Evolutionary conservation across 1,284 basidiomycete species (phyloP).

Genomic region (Kwoniella shivajii): DNA sequence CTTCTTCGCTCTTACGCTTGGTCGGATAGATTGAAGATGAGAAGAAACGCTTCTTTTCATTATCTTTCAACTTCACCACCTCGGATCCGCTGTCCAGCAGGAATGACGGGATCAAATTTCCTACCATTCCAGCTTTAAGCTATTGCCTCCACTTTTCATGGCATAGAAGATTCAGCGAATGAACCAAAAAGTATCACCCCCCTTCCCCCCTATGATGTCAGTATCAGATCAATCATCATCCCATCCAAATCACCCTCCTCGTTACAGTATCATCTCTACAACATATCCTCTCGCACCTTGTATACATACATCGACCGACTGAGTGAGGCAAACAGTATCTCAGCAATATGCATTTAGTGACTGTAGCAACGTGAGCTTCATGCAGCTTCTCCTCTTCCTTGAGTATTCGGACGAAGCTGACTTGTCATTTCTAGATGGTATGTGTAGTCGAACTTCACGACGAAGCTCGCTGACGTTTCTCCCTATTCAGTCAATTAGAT

Average conservation of each 20-base stretch:
- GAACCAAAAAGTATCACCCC: no score
- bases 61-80: no score
- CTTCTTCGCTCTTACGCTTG: background rate
- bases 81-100: no score
- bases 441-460: slow-evolving; percentile 1
- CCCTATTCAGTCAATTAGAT: slow-evolving; percentile 26
- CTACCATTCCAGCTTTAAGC: background rate
- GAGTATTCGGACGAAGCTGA: slow-evolving; percentile 2
- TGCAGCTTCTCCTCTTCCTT: background rate
- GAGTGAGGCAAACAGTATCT: background rate
- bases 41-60: no score
- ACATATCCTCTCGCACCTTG: no score
- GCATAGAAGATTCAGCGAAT: no score
- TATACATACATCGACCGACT: no score
- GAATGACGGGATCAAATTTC: slow-evolving; percentile 1
- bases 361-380: slow-evolving; percentile 52
- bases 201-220: background rate
- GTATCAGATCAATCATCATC: no score
- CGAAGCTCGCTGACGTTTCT: background rate
- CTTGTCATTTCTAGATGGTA: slow-evolving; percentile 23
- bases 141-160: background rate
- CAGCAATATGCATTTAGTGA: slow-evolving; percentile 48
- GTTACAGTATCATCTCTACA: no score
- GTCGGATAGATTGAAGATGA: no score
- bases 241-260: no score